These are phyloP conservation scores for Epichloe sibirici DNA, from an alignment of 2,329 filamentous ascomycete genomes.

Conservation along the genomic window DNA sequence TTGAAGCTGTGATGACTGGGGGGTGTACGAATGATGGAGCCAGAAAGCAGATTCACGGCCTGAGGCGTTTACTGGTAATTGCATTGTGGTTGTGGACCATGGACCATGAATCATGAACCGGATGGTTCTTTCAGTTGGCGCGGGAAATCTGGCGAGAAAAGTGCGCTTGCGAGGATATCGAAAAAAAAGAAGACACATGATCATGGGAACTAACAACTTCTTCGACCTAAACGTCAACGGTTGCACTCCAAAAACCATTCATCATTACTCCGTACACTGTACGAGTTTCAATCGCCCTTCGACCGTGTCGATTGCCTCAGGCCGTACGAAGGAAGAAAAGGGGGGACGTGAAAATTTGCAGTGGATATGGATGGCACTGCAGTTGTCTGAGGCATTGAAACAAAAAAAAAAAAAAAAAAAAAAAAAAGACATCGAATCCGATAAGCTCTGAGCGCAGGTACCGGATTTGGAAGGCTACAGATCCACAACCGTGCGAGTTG, in stretches of 20 bases:
- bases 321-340: not conserved
- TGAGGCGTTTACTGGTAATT: constrained; percentile 15
- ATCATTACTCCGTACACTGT: no score
- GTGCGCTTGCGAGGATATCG: not conserved
- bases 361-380: constrained; percentile 3
- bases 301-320: not conserved
- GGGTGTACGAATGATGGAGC: constrained; percentile 7
- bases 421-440: constrained; percentile 5
- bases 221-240: no score
- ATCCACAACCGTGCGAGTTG: constrained; percentile 1
- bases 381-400: constrained; percentile 13
- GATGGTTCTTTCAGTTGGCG: not conserved
- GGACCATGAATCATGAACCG: constrained; percentile 7
- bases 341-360: constrained; percentile 6
- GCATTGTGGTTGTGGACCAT: constrained; percentile 6
- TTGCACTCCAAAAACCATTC: no score
- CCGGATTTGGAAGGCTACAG: not conserved
- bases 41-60: constrained; percentile 14
- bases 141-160: not conserved
- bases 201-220: no score
- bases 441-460: constrained; percentile 9
- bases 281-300: not conserved
- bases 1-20: constrained; percentile 14
- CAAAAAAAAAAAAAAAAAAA: constrained; percentile 4
- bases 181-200: not conserved